These are phyloP conservation scores for Pleurostoma richardsiae DNA, from an alignment of 2,329 filamentous ascomycete genomes.

Conservation along the genomic window DNA sequence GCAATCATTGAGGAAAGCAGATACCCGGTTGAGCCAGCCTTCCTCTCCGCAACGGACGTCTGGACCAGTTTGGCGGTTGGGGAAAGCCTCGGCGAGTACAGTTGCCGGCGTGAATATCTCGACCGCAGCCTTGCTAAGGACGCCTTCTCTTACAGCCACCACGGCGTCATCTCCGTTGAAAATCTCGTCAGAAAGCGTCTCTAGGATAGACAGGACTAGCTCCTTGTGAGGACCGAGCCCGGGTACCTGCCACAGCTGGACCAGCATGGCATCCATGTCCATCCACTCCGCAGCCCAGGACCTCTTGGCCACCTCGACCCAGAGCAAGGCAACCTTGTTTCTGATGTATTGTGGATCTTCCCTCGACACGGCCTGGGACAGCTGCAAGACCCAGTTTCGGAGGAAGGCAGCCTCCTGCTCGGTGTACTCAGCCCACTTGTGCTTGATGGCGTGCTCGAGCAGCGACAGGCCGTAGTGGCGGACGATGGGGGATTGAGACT, in stretches of 20 bases:
- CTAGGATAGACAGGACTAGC: constrained; percentile 81
- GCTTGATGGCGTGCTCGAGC: constrained; percentile 83
- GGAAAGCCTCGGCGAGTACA: constrained; percentile 71
- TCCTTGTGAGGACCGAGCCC: constrained; percentile 67
- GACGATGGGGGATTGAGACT: constrained; percentile 70
- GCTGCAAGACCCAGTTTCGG: constrained; percentile 70
- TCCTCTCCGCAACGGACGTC: constrained; percentile 73
- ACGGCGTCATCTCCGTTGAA: constrained; percentile 88
- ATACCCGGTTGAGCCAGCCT: constrained; percentile 81
- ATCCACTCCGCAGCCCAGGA: constrained; percentile 92
- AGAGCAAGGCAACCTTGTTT: constrained; percentile 91
- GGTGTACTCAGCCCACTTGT: constrained; percentile 73
- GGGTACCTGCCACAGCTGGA: constrained; percentile 73
- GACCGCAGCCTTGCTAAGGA: constrained; percentile 83
- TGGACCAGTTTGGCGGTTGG: constrained; percentile 62
- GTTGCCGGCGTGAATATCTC: constrained; percentile 84
- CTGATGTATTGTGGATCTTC: constrained; percentile 78
- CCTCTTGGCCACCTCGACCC: constrained; percentile 91
- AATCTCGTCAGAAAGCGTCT: constrained; percentile 89
- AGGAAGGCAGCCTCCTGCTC: constrained; percentile 63
- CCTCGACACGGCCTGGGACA: constrained; percentile 66
- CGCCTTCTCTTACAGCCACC: constrained; percentile 74
- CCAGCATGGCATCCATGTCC: constrained; percentile 84
- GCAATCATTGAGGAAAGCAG: constrained; percentile 69
- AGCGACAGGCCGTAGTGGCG: constrained; percentile 92